phyloP scores from a whole-genome alignment of 2,329 filamentous ascomycete genomes.

The Ophiosphaerella narmari region DNA sequence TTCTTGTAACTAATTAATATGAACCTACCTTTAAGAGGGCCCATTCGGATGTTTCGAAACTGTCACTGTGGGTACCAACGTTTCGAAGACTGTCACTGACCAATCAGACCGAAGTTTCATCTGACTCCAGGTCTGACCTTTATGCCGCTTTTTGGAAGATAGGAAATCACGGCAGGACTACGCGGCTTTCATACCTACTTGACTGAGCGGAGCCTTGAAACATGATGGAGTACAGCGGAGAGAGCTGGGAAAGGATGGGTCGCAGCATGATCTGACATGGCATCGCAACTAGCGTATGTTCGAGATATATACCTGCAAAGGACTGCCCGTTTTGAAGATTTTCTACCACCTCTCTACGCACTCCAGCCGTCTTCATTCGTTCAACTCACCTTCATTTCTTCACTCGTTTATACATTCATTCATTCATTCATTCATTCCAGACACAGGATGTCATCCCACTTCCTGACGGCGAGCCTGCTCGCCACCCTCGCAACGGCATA shows the following conservation, averaged over 20 bases:
- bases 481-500: conserved; percentile 37
- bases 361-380: conserved; percentile 1
- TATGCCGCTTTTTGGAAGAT: neutral
- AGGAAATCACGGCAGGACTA: neutral
- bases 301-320: conserved; percentile 9
- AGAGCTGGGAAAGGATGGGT: neutral
- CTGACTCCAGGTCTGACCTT: neutral
- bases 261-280: conserved; percentile 3
- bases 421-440: conserved; percentile 17
- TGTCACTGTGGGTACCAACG: too few relatives aligned
- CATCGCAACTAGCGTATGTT: neutral
- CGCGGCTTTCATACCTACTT: conserved; percentile 6
- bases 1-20: too few relatives aligned
- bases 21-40: too few relatives aligned
- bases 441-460: conserved; percentile 38
- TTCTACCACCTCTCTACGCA: conserved; percentile 8
- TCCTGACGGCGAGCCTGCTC: conserved; percentile 31
- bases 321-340: neutral
- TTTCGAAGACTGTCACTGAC: neutral
- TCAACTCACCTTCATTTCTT: neutral
- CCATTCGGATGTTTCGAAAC: conserved; percentile 11
- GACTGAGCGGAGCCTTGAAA: conserved; percentile 12
- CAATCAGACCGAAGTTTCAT: conserved; percentile 3
- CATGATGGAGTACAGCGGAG: conserved; percentile 1
- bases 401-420: neutral